These are phyloP conservation scores for Sporothrix luriei DNA, from an alignment of 2,329 filamentous ascomycete genomes.

Conservation along the genomic window DNA sequence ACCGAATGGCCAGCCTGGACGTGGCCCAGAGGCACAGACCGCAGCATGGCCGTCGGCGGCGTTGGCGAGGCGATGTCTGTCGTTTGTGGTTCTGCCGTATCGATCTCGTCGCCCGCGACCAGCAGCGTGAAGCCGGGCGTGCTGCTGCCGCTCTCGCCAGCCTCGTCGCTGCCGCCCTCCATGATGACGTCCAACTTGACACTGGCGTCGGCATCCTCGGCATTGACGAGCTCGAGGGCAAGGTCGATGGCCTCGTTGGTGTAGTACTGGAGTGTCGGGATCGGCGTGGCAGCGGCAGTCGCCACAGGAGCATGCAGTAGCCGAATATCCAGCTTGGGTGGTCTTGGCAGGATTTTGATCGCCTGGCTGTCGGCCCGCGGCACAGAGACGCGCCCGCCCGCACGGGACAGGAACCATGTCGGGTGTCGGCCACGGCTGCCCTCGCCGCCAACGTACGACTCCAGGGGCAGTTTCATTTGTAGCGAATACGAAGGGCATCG, in stretches of 20 bases:
- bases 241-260: slow-evolving; percentile 76
- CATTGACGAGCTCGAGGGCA: slow-evolving; percentile 72
- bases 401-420: slow-evolving; percentile 54
- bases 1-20: slow-evolving; percentile 52
- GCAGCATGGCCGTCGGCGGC: slow-evolving; percentile 42
- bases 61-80: neutral
- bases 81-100: slow-evolving; percentile 31
- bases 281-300: neutral
- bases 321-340: slow-evolving; percentile 83
- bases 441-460: slow-evolving; percentile 41
- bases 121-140: slow-evolving; percentile 51
- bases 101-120: slow-evolving; percentile 36
- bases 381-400: slow-evolving; percentile 51
- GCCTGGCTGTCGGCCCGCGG: slow-evolving; percentile 55
- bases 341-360: slow-evolving; percentile 79
- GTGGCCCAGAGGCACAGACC: slow-evolving; percentile 50
- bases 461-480: slow-evolving; percentile 63
- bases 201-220: slow-evolving; percentile 76
- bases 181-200: slow-evolving; percentile 71
- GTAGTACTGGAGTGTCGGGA: slow-evolving; percentile 65
- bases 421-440: slow-evolving; percentile 38
- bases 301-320: slow-evolving; percentile 42
- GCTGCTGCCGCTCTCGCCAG: slow-evolving; percentile 5
- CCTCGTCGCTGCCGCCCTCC: slow-evolving; percentile 51
- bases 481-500: slow-evolving; percentile 67